Base-by-base conservation (phyloP, 1,284 basidiomycete genomes). In the Dichomitus squalens region DNA sequence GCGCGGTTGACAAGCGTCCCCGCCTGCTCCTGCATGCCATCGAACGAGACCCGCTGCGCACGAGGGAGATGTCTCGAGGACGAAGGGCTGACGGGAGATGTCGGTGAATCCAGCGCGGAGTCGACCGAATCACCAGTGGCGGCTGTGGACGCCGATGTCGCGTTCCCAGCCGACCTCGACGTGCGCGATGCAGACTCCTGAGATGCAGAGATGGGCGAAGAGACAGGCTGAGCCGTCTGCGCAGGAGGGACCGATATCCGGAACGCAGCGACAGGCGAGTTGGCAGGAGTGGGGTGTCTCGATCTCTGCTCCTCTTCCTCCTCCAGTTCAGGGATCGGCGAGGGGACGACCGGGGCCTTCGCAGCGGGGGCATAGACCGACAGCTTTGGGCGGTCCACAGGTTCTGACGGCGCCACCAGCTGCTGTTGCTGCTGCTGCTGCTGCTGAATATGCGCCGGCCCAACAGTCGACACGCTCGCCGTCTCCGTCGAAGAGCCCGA, bases 1-100 rank as follows among this genome's bases (percentile, higher is more conserved):
- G 87, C 87, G 63, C 86, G 84, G 40, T 80, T 80, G n/a, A 87
- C 84, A 18, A 88, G 78, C 27, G 81, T 81, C 16, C 70, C 72
- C 34, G 72, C 64, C 58, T 72, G 71, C 35, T 68, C 63, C 7
- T 73, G 72, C 48, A 57, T 38, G 35, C 57, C 58, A 31, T 65
- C 65, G 39, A 29, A 51, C 44, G 74, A 72, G 65, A 73, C 55
- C 40, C 68, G 49, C 38, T 64, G 52, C 36, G 58, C 52, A 47
- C 68, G 68, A 60, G 52, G 49, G 57, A 62, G 59, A 61, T 56
- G 73, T 55, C 62, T 58, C 4, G 67, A 59, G 2, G 66, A 58
- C 21, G 59, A 60, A n/a, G 66, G 56, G 33, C 52, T 58, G 12
- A 58, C 58, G 40, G 58, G 25, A 16, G 49, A 40, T 14, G 39